A percentile compares a stretch with the other conserved stretches of the same genome.
phyloP scores from a whole-genome alignment of 805 yeast genomes.

The Nakazawaea anatomiae region DNA sequence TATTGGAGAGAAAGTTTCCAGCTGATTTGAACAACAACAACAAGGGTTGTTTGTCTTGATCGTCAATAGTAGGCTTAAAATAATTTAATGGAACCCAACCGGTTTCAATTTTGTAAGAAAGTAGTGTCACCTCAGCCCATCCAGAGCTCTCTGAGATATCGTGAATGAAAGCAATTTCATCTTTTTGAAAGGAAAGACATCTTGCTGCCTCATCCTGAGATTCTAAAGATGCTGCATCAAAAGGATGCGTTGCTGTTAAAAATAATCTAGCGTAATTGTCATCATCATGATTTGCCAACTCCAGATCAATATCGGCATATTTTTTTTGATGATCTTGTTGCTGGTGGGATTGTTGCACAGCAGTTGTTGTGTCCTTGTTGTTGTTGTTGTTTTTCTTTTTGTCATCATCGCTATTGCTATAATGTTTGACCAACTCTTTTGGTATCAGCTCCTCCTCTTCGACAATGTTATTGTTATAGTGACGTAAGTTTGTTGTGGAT shows the following conservation, averaged over 20 bases:
- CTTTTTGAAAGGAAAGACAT: slow-evolving; percentile 64
- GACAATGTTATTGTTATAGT: neutral
- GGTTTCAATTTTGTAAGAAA: slow-evolving; percentile 48
- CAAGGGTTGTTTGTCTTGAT: slow-evolving; percentile 38
- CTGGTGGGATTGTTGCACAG: too few species aligned
- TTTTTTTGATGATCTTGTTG: too few species aligned
- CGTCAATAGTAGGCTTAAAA: slow-evolving; percentile 39
- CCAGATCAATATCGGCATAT: slow-evolving; percentile 1
- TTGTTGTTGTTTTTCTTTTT: too few species aligned
- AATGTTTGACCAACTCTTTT: neutral
- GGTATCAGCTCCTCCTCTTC: neutral
- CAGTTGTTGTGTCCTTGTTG: too few species aligned
- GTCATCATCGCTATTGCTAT: neutral
- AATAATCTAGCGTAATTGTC: slow-evolving; percentile 50
- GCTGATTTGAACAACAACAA: slow-evolving; percentile 52
- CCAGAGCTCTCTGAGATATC: slow-evolving; percentile 68
- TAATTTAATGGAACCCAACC: slow-evolving; percentile 90
- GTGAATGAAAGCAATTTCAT: slow-evolving; percentile 73
- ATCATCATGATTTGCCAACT: slow-evolving; percentile 16
- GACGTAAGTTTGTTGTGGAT: slow-evolving; percentile 2
- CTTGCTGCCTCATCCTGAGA: slow-evolving; percentile 63
- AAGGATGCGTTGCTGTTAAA: slow-evolving; percentile 52
- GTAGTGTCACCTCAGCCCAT: slow-evolving; percentile 80
- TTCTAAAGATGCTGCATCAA: slow-evolving; percentile 54
- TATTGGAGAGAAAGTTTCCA: slow-evolving; percentile 61